phyloP scores from a whole-genome alignment of 257 asterid species.

The Sherardia arvensis region DNA sequence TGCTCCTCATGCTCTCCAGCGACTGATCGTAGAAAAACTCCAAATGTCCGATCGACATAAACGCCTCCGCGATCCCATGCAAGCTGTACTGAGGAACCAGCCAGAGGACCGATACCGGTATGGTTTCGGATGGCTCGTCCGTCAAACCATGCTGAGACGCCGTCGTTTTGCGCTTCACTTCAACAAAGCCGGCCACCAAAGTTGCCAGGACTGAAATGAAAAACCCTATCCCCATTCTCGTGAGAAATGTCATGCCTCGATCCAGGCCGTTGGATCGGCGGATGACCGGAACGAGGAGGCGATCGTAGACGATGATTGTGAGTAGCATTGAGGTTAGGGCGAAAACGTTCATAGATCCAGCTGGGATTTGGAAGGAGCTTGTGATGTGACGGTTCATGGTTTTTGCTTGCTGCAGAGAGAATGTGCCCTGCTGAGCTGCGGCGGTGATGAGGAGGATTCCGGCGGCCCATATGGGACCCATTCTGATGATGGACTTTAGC shows the following conservation, averaged over 20 bases:
- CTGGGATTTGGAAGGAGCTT: slow-evolving; percentile 50
- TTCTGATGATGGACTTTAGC: slow-evolving; percentile 60
- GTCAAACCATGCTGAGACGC: slow-evolving; percentile 37
- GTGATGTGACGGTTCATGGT: slow-evolving; percentile 73
- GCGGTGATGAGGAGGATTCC: slow-evolving; percentile 79
- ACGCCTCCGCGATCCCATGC: slow-evolving; percentile 81
- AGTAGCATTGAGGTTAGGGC: slow-evolving; percentile 53
- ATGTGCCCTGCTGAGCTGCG: slow-evolving; percentile 69
- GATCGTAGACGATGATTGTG: slow-evolving; percentile 59
- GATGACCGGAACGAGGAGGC: slow-evolving; percentile 47
- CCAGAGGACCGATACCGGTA: slow-evolving; percentile 72
- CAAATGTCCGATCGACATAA: slow-evolving; percentile 73
- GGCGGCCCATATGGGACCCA: slow-evolving; percentile 96
- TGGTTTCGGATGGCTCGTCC: slow-evolving; percentile 25
- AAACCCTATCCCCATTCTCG: slow-evolving; percentile 69
- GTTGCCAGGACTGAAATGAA: slow-evolving; percentile 50
- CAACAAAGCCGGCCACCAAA: slow-evolving; percentile 56
- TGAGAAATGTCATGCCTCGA: slow-evolving; percentile 65
- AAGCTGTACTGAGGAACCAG: slow-evolving; percentile 60
- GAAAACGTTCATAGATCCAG: slow-evolving; percentile 77
- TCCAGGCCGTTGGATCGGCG: slow-evolving; percentile 59
- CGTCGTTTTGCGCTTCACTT: slow-evolving; percentile 41
- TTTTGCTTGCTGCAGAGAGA: slow-evolving; percentile 71
- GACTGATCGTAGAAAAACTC: slow-evolving; percentile 86
- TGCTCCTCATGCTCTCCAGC: slow-evolving; percentile 87